Conservation (phyloP, 2,329 filamentous ascomycete species). For the Verticillium dahliae region DNA sequence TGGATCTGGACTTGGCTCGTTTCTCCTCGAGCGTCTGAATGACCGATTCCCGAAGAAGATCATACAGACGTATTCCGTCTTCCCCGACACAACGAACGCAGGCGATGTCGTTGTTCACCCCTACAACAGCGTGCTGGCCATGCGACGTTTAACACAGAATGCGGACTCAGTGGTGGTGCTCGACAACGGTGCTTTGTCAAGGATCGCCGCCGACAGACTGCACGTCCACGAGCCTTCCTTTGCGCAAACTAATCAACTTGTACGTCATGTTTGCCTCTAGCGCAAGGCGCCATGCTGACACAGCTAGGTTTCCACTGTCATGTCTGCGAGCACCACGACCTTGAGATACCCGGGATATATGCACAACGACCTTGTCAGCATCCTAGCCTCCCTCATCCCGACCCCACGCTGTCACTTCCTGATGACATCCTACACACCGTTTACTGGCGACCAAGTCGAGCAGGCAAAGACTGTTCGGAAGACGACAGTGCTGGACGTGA, state of each 20-base stretch:
- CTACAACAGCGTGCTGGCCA: slow-evolving; percentile 92
- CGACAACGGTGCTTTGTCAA: slow-evolving; percentile 88
- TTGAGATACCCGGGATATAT: slow-evolving; percentile 97
- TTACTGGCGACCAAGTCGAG: slow-evolving; percentile 92
- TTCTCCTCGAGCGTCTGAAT: slow-evolving; percentile 89
- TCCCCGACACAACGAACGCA: slow-evolving; percentile 83
- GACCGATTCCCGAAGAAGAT: slow-evolving; percentile 98
- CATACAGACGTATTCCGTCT: slow-evolving; percentile 98
- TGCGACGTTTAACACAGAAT: slow-evolving; percentile 88
- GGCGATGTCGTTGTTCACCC: slow-evolving; percentile 95
- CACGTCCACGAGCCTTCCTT: slow-evolving; percentile 95
- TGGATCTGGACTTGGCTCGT: slow-evolving; percentile 91
- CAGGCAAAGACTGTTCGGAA: slow-evolving; percentile 97
- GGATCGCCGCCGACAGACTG: slow-evolving; percentile 88
- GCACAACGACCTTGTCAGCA: slow-evolving; percentile 98
- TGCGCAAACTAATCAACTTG: slow-evolving; percentile 94
- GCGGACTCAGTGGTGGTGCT: slow-evolving; percentile 96
- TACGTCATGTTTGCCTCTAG: slow-evolving; percentile 26
- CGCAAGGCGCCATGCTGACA: slow-evolving; percentile 3
- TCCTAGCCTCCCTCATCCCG: slow-evolving; percentile 90
- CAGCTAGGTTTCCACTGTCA: slow-evolving; percentile 77
- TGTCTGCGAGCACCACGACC: slow-evolving; percentile 96
- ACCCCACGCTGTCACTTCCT: slow-evolving; percentile 97
- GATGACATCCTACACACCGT: slow-evolving; percentile 97
- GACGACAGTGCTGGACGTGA: slow-evolving; percentile 95